Percentiles rank a stretch among this genome's conserved stretches.
Conservation (phyloP, 306 rosid genomes). For the Sphenostylis stenocarpa region DNA sequence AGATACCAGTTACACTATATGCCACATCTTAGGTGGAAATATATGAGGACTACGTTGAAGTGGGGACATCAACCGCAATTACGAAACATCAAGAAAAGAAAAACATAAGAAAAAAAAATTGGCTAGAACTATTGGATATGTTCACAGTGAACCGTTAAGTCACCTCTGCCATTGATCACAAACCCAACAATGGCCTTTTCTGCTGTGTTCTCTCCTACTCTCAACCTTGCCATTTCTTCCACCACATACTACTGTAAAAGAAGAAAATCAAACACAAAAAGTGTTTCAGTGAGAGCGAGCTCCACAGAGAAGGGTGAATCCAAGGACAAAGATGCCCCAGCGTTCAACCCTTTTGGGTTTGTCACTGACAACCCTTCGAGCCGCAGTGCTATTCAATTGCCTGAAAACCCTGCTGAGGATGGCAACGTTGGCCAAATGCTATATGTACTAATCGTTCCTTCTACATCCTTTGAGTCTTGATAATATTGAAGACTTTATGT, state of each 20-base stretch:
- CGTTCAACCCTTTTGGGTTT: slow-evolving; percentile 91
- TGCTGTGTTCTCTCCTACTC: slow-evolving; percentile 54
- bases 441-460: slow-evolving; percentile 46
- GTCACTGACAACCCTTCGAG: slow-evolving; percentile 95
- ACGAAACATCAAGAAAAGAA: not conserved
- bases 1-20: not conserved
- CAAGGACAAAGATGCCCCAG: slow-evolving; percentile 42
- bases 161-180: slow-evolving; percentile 24
- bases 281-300: slow-evolving; percentile 45
- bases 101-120: not conserved
- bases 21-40: slow-evolving; percentile 31
- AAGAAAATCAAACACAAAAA: slow-evolving; percentile 13
- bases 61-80: slow-evolving; percentile 35
- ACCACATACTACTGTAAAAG: slow-evolving; percentile 15
- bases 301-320: slow-evolving; percentile 51
- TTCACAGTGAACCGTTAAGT: slow-evolving; percentile 10
- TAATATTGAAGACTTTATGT: not conserved
- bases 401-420: slow-evolving; percentile 79
- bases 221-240: slow-evolving; percentile 41
- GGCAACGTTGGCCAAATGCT: slow-evolving; percentile 99
- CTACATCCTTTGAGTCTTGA: not conserved
- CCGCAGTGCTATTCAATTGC: slow-evolving; percentile 85
- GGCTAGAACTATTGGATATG: slow-evolving; percentile 28
- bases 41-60: slow-evolving; percentile 36
- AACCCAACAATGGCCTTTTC: slow-evolving; percentile 46